phyloP scores from a whole-genome alignment of 495 filamentous ascomycete genomes.

The Chaetomidium leptoderma region DNA sequence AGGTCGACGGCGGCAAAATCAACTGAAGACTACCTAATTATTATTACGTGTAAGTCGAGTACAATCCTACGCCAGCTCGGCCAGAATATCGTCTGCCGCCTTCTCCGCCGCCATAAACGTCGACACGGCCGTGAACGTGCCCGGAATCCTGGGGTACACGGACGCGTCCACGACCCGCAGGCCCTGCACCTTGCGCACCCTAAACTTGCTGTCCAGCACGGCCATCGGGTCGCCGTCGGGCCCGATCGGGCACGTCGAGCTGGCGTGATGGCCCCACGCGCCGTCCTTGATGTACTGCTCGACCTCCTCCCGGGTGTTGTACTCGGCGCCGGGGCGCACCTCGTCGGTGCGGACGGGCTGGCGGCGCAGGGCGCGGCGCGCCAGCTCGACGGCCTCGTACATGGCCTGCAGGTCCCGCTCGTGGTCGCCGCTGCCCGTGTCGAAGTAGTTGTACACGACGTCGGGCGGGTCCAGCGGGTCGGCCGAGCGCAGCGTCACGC shows the following conservation, averaged over 20 bases:
- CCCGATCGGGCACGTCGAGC: slow-evolving; percentile 56
- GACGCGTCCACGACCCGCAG: slow-evolving; percentile 59
- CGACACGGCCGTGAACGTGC: slow-evolving; percentile 49
- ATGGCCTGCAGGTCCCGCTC: slow-evolving; percentile 45
- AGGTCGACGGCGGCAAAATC: no score
- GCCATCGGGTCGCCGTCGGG: slow-evolving; percentile 51
- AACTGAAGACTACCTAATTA: background rate
- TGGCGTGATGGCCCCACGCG: slow-evolving; percentile 59
- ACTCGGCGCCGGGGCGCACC: slow-evolving; percentile 46
- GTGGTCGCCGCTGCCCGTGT: slow-evolving; percentile 25
- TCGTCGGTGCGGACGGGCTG: slow-evolving; percentile 39
- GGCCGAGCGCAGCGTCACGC: slow-evolving; percentile 45
- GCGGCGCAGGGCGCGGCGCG: slow-evolving; percentile 39
- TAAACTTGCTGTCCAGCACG: slow-evolving; percentile 55
- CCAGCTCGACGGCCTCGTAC: slow-evolving; percentile 44
- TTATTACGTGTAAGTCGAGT: background rate
- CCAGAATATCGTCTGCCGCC: slow-evolving; percentile 40
- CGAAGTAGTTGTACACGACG: slow-evolving; percentile 56
- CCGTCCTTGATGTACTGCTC: slow-evolving; percentile 48
- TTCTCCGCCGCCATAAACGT: slow-evolving; percentile 61
- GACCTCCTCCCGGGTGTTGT: slow-evolving; percentile 38
- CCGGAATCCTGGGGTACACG: slow-evolving; percentile 55
- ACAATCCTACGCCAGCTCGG: slow-evolving; percentile 1
- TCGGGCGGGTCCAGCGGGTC: slow-evolving; percentile 53
- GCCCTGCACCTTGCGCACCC: slow-evolving; percentile 53